Evolutionary conservation across 768 basidiomycete genomes (phyloP), one percentile per base, ranked within the genome.

Genomic region (Naematelia aurantialba): DNA sequence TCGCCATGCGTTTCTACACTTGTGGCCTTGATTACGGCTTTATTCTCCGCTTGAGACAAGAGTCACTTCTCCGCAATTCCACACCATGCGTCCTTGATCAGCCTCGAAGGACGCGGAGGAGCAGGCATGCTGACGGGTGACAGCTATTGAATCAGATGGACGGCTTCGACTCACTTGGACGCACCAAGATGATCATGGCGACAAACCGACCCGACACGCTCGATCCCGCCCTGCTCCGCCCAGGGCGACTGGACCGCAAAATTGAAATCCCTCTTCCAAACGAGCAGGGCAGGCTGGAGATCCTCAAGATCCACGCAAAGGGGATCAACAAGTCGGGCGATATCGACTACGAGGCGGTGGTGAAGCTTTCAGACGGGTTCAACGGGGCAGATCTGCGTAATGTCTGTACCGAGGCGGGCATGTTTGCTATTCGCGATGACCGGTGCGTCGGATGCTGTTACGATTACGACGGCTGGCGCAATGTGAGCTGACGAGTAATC

Each of bases 131-230:
- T n/a, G n/a, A n/a, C n/a, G n/a, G n/a, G 34, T 39, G 8, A 39
- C 68, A 94, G 91, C 82, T 99, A 24, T 83, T 99, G 29, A 98
- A 98, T 73, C 94, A 98, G 79, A 96, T 99, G 91, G 96, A 99
- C 75, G 96, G 96, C 22, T 99, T 99, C 80, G 96, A 98, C 78
- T 91, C 94, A 14, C 81, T 99, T 26, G 96, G 96, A 46, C 82
- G 82, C 65, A 97, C 93, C 30, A 98, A 98, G 78, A 84, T 98
- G 54, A 99, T 99, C 77, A 97, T 98, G 91, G 96, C 96, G n/a
- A 99, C 96, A 24, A 99, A 98, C 81, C 83, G 96, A 72, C 96
- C 96, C 0, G 96, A 99, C 77, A 98, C 93, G 1, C 84, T 97
- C 30, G 96, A 98, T 78, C 96, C 96, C 13, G 94, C 94, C 13